Evolutionary conservation across 768 basidiomycete genomes (phyloP).

Genomic region (Boletus vermiculosoides): DNA sequence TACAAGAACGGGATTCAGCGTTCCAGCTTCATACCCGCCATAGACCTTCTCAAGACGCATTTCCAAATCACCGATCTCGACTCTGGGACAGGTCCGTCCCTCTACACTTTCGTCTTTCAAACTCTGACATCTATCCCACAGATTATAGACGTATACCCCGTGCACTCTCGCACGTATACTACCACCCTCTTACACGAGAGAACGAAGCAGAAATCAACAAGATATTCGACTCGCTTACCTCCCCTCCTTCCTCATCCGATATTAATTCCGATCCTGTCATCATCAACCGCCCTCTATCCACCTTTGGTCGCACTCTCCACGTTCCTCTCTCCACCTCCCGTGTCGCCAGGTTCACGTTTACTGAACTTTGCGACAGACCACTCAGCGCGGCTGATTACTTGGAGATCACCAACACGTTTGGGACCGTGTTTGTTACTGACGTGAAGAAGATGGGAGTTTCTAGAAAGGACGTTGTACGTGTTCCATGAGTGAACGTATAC

Average conservation of each 20-base stretch:
- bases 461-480: slow-evolving; percentile 77
- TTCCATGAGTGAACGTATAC: not conserved
- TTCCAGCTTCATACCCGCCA: slow-evolving; percentile 90
- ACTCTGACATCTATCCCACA: slow-evolving; percentile 29
- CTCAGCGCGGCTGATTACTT: slow-evolving; percentile 95
- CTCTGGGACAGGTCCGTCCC: slow-evolving; percentile 79
- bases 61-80: slow-evolving; percentile 91
- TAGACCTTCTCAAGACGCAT: slow-evolving; percentile 84
- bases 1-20: slow-evolving; percentile 99
- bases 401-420: slow-evolving; percentile 85
- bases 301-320: slow-evolving; percentile 87
- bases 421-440: slow-evolving; percentile 83
- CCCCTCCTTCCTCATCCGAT: slow-evolving; percentile 39
- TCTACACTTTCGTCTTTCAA: not conserved
- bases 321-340: slow-evolving; percentile 78
- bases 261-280: slow-evolving; percentile 48
- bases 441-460: slow-evolving; percentile 86
- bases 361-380: slow-evolving; percentile 83
- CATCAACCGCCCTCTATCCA: slow-evolving; percentile 59
- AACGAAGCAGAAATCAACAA: slow-evolving; percentile 73
- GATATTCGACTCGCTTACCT: slow-evolving; percentile 74
- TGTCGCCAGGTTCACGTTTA: slow-evolving; percentile 85
- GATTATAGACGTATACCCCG: slow-evolving; percentile 95
- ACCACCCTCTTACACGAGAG: slow-evolving; percentile 68
- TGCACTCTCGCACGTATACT: slow-evolving; percentile 93